Evolutionary conservation across 352 stramenopile genomes (phyloP).

Genomic region (Elongisporangium undulatum): DNA sequence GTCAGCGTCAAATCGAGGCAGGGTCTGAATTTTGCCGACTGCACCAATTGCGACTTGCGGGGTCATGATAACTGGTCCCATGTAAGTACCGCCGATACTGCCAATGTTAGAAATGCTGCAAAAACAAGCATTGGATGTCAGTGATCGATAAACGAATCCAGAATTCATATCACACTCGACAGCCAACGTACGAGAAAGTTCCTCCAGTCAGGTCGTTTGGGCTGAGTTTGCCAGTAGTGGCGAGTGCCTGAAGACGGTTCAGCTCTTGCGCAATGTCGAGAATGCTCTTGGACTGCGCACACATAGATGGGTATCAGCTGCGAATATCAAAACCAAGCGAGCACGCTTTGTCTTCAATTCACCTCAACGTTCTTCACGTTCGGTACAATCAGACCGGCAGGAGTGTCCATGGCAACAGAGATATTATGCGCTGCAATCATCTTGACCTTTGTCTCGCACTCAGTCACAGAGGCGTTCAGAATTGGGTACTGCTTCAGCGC

Average conservation of each 20-base stretch:
- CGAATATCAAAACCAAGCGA: too few relatives aligned
- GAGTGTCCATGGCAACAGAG: slow-evolving; percentile 97
- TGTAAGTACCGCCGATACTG: slow-evolving; percentile 97
- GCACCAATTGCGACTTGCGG: slow-evolving; percentile 98
- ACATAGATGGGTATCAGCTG: slow-evolving; percentile 3
- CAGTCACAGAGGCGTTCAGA: slow-evolving; percentile 92
- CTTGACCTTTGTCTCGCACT: slow-evolving; percentile 81
- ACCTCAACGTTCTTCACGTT: slow-evolving; percentile 94
- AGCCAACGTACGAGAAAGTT: slow-evolving; percentile 85
- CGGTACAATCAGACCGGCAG: slow-evolving; percentile 94
- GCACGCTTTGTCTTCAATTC: slow-evolving; percentile 3
- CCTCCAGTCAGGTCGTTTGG: slow-evolving; percentile 87
- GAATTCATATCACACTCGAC: slow-evolving; percentile 1
- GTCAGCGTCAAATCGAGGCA: slow-evolving; percentile 92
- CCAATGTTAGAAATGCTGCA: slow-evolving; percentile 91
- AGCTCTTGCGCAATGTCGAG: slow-evolving; percentile 84
- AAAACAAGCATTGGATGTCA: background rate
- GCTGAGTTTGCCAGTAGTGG: slow-evolving; percentile 70
- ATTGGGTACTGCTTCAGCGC: slow-evolving; percentile 92
- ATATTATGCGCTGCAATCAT: slow-evolving; percentile 95
- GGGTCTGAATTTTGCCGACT: slow-evolving; percentile 93
- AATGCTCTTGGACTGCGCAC: slow-evolving; percentile 63
- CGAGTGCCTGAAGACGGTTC: slow-evolving; percentile 83
- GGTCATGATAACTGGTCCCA: slow-evolving; percentile 93
- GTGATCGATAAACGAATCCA: background rate